Base-by-base conservation (phyloP, 768 basidiomycete species). In the Calocera cornea region DNA sequence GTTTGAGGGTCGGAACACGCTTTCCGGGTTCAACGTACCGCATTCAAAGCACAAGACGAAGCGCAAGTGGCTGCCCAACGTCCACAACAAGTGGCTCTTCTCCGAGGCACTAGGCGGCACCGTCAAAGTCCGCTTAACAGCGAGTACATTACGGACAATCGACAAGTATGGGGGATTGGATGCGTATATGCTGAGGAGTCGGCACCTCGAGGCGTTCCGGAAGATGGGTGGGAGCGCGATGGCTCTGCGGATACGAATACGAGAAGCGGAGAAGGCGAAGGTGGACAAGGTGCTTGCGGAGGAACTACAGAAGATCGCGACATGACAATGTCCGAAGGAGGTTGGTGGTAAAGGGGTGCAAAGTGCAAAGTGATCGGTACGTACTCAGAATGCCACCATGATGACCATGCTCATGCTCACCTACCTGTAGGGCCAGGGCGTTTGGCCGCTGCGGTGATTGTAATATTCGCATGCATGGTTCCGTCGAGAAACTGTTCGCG, bases 21-120 rank as follows among this genome's bases (percentile, higher is more conserved):
- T 86, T 72, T 85, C 85, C 71, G 92, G 92, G 29, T 93, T 94
- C 80, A 93, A 87, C 73, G 90, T 94, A 63, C 91, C 92, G 0
- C 88, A 91, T 76, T 93, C 92, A 27, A 87, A 87, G 74, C 83
- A 88, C 75, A 94, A 93, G 79, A 93, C 93, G 29, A 86, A 89
- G 64, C 81, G 92, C 41, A 83, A 87, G 49, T 95, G 92, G 92
- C 80, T 92, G 12, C 92, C 92, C 38, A 95, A 95, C 76, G 82
- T 92, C 27, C 91, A 93, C 71, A 79, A 79, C 64, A 92, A 93
- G 76, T 83, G 86, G 1, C 72, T 93, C 50, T 82, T 79, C 70
- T 92, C 89, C 14, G 86, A 88, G 16, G 77, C 84, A 8, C 76
- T 92, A 38, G 84, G 82, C 34, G 75, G 81, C 64, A 78, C 78